Base-by-base conservation (phyloP, 176 grass and related monocot genomes). In the Bromus sterilis region DNA sequence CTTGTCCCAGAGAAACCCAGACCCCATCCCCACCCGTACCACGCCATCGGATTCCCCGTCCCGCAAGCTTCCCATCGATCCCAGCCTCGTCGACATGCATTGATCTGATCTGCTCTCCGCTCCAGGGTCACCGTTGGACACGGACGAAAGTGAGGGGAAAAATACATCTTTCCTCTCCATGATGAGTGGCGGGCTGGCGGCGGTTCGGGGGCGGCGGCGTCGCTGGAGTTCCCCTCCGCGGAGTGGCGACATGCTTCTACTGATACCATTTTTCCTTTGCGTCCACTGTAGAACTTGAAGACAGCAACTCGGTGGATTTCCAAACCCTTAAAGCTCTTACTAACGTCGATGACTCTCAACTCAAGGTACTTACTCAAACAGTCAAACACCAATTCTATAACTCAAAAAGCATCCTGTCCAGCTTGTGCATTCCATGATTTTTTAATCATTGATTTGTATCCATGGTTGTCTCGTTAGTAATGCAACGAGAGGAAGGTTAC, bases 361-460 rank as follows among this genome's bases (percentile, higher is more conserved):
- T 91, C 4, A 88, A 88, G 78, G 89, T 91, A 75, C 20, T 58
- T 77, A 11, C 26, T 29, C 21, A 15, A 32, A 40, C 44, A n/a
- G n/a, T 40, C 25, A 40, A 40, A 40, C 39, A 40, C 11, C 39
- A 40, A 10, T 40, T 40, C 9, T 3, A 56, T 75, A 81, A 58
- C 25, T 31, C 2, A 36, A 14, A 14, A 21, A 57, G 39, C 9
- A 40, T n/a, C n/a, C n/a, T n/a, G n/a, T n/a, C n/a, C n/a, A n/a
- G n/a, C n/a, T n/a, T n/a, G n/a, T n/a, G 9, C 39, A 40, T 40
- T 7, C 11, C 39, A 40, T 23, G n/a, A 57, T 57, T 57, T 4
- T 24, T 56, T 56, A 24, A 24, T 24, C n/a, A 11, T 3, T 25
- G 23, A 42, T 42, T 4, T 25, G 21, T 23, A 56, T 20, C n/a